Base-by-base conservation (phyloP, 2,329 filamentous ascomycete genomes). In the Falciphora oryzae region DNA sequence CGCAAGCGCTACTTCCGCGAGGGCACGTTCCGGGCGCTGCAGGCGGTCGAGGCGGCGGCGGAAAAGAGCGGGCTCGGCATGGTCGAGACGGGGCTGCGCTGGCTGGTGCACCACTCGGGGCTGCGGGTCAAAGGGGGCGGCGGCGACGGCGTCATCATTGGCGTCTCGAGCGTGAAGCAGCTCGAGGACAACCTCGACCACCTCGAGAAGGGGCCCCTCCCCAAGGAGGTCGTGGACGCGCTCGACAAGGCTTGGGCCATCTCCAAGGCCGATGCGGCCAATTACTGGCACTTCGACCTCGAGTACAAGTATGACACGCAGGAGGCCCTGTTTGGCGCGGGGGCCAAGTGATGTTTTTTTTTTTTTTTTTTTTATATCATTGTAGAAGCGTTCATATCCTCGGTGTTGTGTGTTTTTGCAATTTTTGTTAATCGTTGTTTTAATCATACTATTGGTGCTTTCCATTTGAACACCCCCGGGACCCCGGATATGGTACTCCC, bases 171-270 rank as follows among this genome's bases (percentile, higher is more conserved):
- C 69, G 75, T 82, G 61, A 77, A 79, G 63, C 85, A 89, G 75
- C 77, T 89, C 44, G 79, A 82, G 70, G 76, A 79, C 68, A 88
- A 88, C 73, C 76, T 89, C 63, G 76, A 81, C 65, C 77, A 81
- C 67, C 73, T 89, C 35, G 84, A 88, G 73, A 86, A 86, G 83
- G 89, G 91, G 0, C 90, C 91, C 1, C 77, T 96, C 67, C 91
- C 91, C 0, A 85, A 90, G 16, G 90, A 92, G 31, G 88, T 96
- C 22, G 83, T 96, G 13, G 76, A 88, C 73, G 87, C 85, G 25
- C 77, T 96, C 66, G 91, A 96, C 70, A 79, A 89, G 73, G 92
- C 90, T 7, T 96, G 92, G 92, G 69, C 81, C 70, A 78, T 88
- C 27, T 80, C 85, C 25, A 93, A 92, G 78, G 73, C 76, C 5